Percentiles rank a stretch among this genome's conserved stretches.
phyloP scores from a whole-genome alignment of 352 stramenopile genomes.

The Globisporangium carolinianum region DNA sequence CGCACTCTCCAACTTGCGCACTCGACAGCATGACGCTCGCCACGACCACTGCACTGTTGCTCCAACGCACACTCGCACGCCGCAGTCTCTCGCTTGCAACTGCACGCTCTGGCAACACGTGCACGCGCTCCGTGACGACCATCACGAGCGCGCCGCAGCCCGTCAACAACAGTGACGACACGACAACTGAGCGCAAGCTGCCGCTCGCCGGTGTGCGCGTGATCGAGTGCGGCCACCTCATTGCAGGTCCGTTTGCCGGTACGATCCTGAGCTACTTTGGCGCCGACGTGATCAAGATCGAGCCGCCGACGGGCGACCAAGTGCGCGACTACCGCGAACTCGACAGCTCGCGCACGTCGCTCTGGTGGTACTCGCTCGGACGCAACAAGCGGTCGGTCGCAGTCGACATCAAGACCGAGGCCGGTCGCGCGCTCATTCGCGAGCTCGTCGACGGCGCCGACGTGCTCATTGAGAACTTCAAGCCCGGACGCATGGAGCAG shows the following conservation, averaged over 20 bases:
- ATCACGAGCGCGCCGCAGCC: background rate
- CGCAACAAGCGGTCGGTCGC: conserved; percentile 84
- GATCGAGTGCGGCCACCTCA: conserved; percentile 75
- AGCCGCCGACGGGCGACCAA: conserved; percentile 79
- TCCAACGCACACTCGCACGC: background rate
- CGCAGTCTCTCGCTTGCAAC: background rate
- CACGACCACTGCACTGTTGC: background rate
- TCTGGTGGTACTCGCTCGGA: conserved; percentile 87
- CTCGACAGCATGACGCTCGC: background rate
- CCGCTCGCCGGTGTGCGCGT: conserved; percentile 70
- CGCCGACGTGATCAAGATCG: conserved; percentile 88
- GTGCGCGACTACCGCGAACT: conserved; percentile 75
- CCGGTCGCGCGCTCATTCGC: conserved; percentile 55
- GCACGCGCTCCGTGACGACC: conserved; percentile 13
- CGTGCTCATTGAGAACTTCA: conserved; percentile 88
- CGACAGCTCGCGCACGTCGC: conserved; percentile 63
- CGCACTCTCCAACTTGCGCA: too few relatives aligned
- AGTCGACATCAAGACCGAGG: conserved; percentile 72
- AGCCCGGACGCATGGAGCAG: conserved; percentile 82
- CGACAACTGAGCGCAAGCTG: conserved; percentile 20
- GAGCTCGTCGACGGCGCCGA: conserved; percentile 73
- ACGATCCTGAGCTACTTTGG: conserved; percentile 88
- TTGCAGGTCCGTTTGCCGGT: conserved; percentile 71
- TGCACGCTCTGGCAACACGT: too few relatives aligned
- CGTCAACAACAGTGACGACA: background rate